Percentiles rank a stretch among this genome's conserved stretches.
Evolutionary conservation across 164 flowering plant species (phyloP).

Genomic region (Vitis amurensis): DNA sequence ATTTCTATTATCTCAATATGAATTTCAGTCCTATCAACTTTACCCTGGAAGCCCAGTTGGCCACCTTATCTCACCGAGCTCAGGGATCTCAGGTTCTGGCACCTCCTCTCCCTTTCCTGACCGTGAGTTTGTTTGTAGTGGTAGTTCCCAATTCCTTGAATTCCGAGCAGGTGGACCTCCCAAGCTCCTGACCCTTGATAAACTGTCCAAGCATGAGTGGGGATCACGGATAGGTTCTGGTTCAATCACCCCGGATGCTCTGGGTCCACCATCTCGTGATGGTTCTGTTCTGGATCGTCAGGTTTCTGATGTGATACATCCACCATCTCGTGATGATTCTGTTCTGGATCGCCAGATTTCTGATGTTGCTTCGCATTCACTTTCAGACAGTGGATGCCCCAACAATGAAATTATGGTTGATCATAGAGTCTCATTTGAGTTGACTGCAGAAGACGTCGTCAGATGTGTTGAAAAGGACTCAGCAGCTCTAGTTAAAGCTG

Average conservation of each 20-base stretch:
- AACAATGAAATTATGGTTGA: slow-evolving; percentile 11
- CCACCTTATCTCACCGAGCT: slow-evolving; percentile 91
- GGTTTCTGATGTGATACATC: slow-evolving; percentile 20
- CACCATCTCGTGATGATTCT: slow-evolving; percentile 21
- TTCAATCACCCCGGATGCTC: slow-evolving; percentile 34
- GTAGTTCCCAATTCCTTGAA: slow-evolving; percentile 28
- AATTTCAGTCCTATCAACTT: slow-evolving; percentile 83
- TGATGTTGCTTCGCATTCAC: slow-evolving; percentile 5
- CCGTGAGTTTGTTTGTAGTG: slow-evolving; percentile 38
- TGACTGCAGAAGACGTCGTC: slow-evolving; percentile 20
- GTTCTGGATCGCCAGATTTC: slow-evolving; percentile 13
- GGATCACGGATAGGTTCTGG: slow-evolving; percentile 34
- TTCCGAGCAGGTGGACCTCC: slow-evolving; percentile 34
- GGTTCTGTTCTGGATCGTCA: slow-evolving; percentile 17
- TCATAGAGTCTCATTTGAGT: slow-evolving; percentile 41
- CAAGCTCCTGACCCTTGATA: slow-evolving; percentile 37
- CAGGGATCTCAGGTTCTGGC: slow-evolving; percentile 83
- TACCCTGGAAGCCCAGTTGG: slow-evolving; percentile 96
- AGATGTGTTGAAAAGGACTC: slow-evolving; percentile 25
- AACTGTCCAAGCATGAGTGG: slow-evolving; percentile 26
- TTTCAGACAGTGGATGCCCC: neutral
- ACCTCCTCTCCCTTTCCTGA: slow-evolving; percentile 91
- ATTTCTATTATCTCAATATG: slow-evolving; percentile 56
- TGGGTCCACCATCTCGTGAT: slow-evolving; percentile 19
- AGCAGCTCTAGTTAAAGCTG: slow-evolving; percentile 4